Base-by-base conservation (phyloP, 1,284 basidiomycete species). In the Paramarasmius palmivorus region DNA sequence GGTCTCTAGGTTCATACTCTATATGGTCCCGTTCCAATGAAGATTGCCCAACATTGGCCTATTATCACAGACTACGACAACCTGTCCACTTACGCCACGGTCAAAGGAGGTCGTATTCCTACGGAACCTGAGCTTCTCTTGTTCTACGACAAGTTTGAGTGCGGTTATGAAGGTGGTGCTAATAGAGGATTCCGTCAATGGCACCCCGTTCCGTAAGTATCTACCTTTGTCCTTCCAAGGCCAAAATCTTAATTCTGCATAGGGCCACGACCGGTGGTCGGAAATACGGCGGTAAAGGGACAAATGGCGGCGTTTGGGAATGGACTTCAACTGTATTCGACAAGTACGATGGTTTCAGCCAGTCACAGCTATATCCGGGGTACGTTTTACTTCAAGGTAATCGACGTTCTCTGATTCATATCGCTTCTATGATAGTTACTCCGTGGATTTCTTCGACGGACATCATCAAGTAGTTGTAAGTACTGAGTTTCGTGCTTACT, bases 251-350 rank as follows among this genome's bases (percentile, higher is more conserved):
- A 26, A 52, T 10, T n/a, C 35, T 15, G 49, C 35, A 32, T 50
- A 90, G 87, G 39, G 81, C 84, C 22, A 89, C 88, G 47, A 83
- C 77, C 4, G 88, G 83, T 49, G 67, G 73, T 56, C 69, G 68
- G 50, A 72, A 68, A 56, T 60, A 67, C 39, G 74, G 68, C 34
- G 79, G 82, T 2, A 79, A 73, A 65, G 88, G 88, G 23, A 86
- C 88, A 61, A 98, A 98, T 62, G 96, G 96, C 17, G 96, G 96
- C 17, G 89, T 97, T n/a, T 99, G 95, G 94, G 95, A 98, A 73
- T 98, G 95, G 95, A 98, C 96, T 3, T 88, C 87, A 22, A 95
- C 93, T 6, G 60, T 78, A 25, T 83, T 96, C 49, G 83, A 84
- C 25, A 78, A 75, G 36, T 79, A 85, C 60, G 85, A 92, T 2